These are phyloP conservation scores for Cadophora luteo-olivacea DNA, from an alignment of 2,329 filamentous ascomycete genomes.

Conservation along the genomic window DNA sequence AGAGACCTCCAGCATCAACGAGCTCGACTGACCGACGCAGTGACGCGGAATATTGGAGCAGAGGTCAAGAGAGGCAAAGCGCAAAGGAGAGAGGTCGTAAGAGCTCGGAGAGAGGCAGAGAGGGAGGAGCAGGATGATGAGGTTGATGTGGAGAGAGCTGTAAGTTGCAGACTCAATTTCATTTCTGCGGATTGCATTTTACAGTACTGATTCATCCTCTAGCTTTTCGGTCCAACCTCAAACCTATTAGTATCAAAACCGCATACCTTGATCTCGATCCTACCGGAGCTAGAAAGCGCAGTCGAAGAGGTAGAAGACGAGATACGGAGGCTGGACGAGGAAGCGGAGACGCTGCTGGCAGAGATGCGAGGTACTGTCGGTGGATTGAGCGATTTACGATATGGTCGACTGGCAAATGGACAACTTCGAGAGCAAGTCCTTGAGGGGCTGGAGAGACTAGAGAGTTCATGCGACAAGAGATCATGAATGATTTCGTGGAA, in stretches of 20 bases:
- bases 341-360: constrained; percentile 65
- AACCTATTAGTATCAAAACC: constrained; percentile 53
- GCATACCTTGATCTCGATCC: constrained; percentile 69
- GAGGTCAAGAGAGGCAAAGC: constrained; percentile 67
- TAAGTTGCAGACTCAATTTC: constrained; percentile 44
- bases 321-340: constrained; percentile 67
- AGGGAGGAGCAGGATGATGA: constrained; percentile 66
- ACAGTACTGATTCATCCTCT: constrained; percentile 31
- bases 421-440: constrained; percentile 71
- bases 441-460: constrained; percentile 67
- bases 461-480: constrained; percentile 46
- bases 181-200: neutral
- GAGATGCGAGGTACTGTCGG: constrained; percentile 72
- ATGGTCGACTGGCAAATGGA: constrained; percentile 74
- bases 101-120: constrained; percentile 58
- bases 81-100: constrained; percentile 63
- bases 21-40: constrained; percentile 69
- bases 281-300: constrained; percentile 74
- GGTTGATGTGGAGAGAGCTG: constrained; percentile 65
- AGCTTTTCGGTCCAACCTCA: constrained; percentile 64
- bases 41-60: constrained; percentile 68
- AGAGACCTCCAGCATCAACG: constrained; percentile 80
- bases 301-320: constrained; percentile 70
- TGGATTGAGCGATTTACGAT: constrained; percentile 80
- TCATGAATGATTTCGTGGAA: constrained; percentile 18